These are phyloP conservation scores for Penicillium crustosum DNA, from an alignment of 2,329 filamentous ascomycete genomes.

Conservation along the genomic window DNA sequence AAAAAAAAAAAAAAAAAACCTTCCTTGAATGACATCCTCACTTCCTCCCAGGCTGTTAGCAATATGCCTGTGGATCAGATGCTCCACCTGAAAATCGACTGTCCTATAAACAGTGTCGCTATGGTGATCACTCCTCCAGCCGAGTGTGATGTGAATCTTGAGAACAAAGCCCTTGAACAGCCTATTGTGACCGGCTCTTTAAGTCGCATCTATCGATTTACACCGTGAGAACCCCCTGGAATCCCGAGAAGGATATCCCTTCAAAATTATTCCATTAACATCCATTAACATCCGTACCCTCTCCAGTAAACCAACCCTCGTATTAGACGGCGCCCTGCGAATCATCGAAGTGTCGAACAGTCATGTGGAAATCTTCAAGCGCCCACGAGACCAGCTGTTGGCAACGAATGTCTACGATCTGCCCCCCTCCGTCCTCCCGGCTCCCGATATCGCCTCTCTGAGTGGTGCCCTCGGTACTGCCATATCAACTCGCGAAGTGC, in stretches of 20 bases:
- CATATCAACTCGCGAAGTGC: slow-evolving; percentile 35
- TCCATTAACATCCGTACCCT: neutral
- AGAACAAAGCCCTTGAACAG: neutral
- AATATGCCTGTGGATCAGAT: slow-evolving; percentile 22
- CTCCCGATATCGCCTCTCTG: slow-evolving; percentile 38
- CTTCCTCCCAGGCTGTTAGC: neutral
- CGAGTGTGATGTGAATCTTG: slow-evolving; percentile 15
- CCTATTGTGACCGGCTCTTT: neutral
- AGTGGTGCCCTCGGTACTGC: slow-evolving; percentile 41
- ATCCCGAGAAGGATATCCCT: neutral
- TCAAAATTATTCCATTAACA: neutral
- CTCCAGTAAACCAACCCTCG: slow-evolving; percentile 33
- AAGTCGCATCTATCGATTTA: slow-evolving; percentile 8
- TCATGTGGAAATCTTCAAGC: slow-evolving; percentile 38
- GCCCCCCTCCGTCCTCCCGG: slow-evolving; percentile 33
- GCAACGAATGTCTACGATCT: slow-evolving; percentile 44
- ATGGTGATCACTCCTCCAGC: slow-evolving; percentile 28
- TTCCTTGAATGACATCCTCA: slow-evolving; percentile 7
- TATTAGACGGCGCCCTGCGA: slow-evolving; percentile 39
- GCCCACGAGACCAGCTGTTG: slow-evolving; percentile 37
- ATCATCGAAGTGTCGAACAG: slow-evolving; percentile 48
- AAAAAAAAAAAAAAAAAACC: too few species aligned
- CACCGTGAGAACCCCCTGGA: neutral
- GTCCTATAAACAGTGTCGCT: slow-evolving; percentile 19
- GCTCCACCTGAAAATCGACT: slow-evolving; percentile 26